Base-by-base conservation (phyloP, 2,329 filamentous ascomycete genomes). In the Shiraia bambusicola region DNA sequence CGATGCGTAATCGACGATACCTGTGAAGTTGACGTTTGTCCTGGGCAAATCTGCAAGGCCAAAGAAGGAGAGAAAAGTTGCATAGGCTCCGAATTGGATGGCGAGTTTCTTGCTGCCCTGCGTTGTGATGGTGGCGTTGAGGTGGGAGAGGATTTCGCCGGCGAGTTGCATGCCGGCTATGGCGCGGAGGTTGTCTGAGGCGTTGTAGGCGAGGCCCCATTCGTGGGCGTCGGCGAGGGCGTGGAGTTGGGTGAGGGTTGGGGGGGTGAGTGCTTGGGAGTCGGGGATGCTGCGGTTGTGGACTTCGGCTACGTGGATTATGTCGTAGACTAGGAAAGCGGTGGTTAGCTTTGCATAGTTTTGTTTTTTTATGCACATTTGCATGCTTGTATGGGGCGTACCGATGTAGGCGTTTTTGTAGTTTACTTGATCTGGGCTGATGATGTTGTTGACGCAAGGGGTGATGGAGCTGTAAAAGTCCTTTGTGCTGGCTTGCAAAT, bases 1-100 rank as follows among this genome's bases (percentile, higher is more conserved):
- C 2, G 84, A 86, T 4, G 89, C 89, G 59, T 95, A 95, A 71
- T 90, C 84, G n/a, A 85, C 82, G 10, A 95, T 74, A 40, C 87
- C 87, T 45, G 73, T 82, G 73, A 95, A 95, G 65, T 87, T 72
- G 1, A 70, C 54, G 44, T 76, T 79, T 2, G 71, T 76, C 10
- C 69, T 50, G 2, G 61, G 58, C 6, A 84, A 66, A 44, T 78
- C 69, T 1, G 76, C 69, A 13, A 84, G 75, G 15, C 80, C 80
- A 63, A 84, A 83, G 70, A 82, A 82, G 2, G 79, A 79, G 28
- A 78, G 60, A 63, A 83, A 82, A 17, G 76, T 77, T 4, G 70
- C 80, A 65, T 84, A 84, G 22, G 80, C 75, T 49, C 81, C 81
- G 67, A 83, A 82, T 49, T 82, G 79, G 56, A 84, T 68, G 54